Evolutionary conservation across 169 alveolate genomes (phyloP).

Genomic region (Babesia bigemina): DNA sequence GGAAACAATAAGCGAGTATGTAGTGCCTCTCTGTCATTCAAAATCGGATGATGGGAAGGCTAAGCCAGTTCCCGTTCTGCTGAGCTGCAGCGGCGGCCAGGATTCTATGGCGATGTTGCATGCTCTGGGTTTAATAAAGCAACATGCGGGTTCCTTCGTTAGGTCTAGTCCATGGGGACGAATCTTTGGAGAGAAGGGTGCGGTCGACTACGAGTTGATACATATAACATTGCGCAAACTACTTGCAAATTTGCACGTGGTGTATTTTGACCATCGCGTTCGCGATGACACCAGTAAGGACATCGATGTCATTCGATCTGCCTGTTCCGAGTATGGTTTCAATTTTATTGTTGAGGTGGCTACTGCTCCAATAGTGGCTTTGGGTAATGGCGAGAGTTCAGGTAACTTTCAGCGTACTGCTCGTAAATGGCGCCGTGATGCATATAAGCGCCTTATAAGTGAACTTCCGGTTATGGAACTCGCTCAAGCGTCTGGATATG

Average conservation of each 20-base stretch:
- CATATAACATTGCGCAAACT: neutral
- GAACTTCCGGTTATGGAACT: neutral
- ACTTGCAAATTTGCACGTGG: slow-evolving; percentile 44
- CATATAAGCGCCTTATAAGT: slow-evolving; percentile 3
- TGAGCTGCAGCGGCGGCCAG: slow-evolving; percentile 67
- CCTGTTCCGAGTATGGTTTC: slow-evolving; percentile 47
- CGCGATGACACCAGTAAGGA: slow-evolving; percentile 53
- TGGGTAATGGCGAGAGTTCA: neutral
- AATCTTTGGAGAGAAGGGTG: neutral
- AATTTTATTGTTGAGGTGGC: slow-evolving; percentile 32
- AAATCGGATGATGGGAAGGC: neutral
- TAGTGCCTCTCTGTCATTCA: slow-evolving; percentile 7
- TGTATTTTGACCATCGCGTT: slow-evolving; percentile 50
- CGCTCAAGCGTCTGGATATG: neutral
- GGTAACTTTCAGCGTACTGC: slow-evolving; percentile 27
- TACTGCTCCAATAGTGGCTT: neutral
- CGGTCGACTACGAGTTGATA: neutral
- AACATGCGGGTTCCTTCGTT: slow-evolving; percentile 5
- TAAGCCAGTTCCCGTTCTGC: slow-evolving; percentile 15
- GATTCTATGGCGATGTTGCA: slow-evolving; percentile 70
- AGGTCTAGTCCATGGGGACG: neutral
- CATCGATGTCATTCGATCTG: slow-evolving; percentile 30
- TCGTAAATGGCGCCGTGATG: slow-evolving; percentile 19
- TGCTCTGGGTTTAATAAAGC: slow-evolving; percentile 50
- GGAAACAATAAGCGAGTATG: slow-evolving; percentile 16